phyloP scores from a whole-genome alignment of 768 basidiomycete genomes.

The Phlebiopsis flavidoalba region DNA sequence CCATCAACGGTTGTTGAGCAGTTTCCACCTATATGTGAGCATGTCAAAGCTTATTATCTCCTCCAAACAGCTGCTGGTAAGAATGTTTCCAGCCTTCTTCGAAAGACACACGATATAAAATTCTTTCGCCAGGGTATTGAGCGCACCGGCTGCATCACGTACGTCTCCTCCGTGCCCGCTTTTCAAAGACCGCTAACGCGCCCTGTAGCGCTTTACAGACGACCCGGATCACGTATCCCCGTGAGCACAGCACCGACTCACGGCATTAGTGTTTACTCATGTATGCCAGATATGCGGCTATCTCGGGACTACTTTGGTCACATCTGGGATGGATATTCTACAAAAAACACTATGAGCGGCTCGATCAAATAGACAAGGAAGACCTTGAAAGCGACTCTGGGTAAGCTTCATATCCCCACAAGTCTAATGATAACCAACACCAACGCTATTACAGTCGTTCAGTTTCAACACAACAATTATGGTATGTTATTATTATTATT shows the following conservation, averaged over 20 bases:
- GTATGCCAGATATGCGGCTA: constrained; percentile 58
- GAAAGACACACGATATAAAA: neutral
- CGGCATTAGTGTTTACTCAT: neutral
- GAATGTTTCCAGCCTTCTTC: constrained; percentile 7
- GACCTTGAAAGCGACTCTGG: constrained; percentile 68
- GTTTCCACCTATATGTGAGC: neutral
- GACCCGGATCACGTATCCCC: constrained; percentile 66
- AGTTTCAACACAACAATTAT: constrained; percentile 67
- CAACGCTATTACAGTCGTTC: constrained; percentile 44
- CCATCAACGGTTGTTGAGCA: constrained; percentile 53
- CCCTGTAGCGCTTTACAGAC: constrained; percentile 57
- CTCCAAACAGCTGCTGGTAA: constrained; percentile 46
- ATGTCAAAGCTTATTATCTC: neutral
- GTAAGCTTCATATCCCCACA: constrained; percentile 30
- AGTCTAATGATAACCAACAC: neutral
- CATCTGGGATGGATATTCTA: constrained; percentile 88
- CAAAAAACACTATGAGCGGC: constrained; percentile 60
- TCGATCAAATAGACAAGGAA: constrained; percentile 58
- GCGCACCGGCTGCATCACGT: constrained; percentile 77
- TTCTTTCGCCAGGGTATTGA: constrained; percentile 49
- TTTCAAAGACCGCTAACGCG: neutral
- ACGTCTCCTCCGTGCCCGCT: constrained; percentile 17
- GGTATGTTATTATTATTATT: constrained; percentile 27
- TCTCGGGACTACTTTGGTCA: constrained; percentile 66
- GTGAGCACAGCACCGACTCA: constrained; percentile 28